Conservation (phyloP, 495 filamentous ascomycete genomes). For the Elasticomyces elasticus region DNA sequence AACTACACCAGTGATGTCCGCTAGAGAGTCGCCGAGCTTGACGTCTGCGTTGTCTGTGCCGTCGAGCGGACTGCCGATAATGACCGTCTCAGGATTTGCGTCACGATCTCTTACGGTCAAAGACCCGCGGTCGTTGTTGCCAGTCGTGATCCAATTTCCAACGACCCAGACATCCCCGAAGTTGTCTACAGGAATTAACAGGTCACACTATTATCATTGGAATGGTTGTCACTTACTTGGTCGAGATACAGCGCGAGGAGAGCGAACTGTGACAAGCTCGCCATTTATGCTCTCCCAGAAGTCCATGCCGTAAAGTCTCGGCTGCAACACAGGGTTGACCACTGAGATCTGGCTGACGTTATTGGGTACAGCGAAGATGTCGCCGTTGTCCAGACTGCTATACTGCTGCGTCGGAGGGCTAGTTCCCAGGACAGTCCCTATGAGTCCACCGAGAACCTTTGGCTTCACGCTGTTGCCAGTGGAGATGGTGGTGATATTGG, state of each 20-base stretch:
- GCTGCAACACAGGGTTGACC: slow-evolving; percentile 44
- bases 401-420: slow-evolving; percentile 44
- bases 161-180: slow-evolving; percentile 55
- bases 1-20: slow-evolving; percentile 50
- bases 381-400: slow-evolving; percentile 43
- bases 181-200: too few relatives aligned
- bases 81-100: slow-evolving; percentile 52
- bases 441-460: slow-evolving; percentile 27
- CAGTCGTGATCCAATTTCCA: slow-evolving; percentile 45
- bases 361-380: slow-evolving; percentile 47
- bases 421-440: slow-evolving; percentile 34
- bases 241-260: background rate
- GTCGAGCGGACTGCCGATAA: slow-evolving; percentile 49
- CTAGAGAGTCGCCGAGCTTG: slow-evolving; percentile 47
- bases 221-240: too few relatives aligned
- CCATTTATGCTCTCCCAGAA: slow-evolving; percentile 56
- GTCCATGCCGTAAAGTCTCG: slow-evolving; percentile 47
- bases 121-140: slow-evolving; percentile 44
- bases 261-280: slow-evolving; percentile 40
- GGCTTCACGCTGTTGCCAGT: slow-evolving; percentile 39
- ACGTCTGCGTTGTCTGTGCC: slow-evolving; percentile 46
- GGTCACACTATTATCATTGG: too few relatives aligned
- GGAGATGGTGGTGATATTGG: slow-evolving; percentile 38
- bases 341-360: slow-evolving; percentile 42
- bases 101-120: slow-evolving; percentile 43